Conservation (phyloP, 1,139 yeast genomes). For the Kurtzmaniella quercitrusa region DNA sequence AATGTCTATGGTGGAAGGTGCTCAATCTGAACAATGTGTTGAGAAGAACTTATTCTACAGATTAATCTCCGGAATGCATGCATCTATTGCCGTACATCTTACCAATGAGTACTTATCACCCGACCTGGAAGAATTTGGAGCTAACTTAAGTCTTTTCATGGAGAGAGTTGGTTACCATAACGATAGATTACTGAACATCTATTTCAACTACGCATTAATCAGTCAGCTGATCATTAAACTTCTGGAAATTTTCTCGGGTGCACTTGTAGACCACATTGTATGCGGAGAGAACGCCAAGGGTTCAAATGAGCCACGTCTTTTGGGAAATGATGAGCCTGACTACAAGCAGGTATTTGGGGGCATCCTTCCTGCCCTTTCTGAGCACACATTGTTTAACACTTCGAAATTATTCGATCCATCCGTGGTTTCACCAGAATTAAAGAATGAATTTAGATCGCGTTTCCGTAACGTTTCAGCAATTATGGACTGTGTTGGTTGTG, state of each 20-base stretch:
- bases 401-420: conserved; percentile 54
- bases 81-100: conserved; percentile 90
- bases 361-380: conserved; percentile 24
- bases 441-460: conserved; percentile 79
- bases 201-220: conserved; percentile 88
- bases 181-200: conserved; percentile 84
- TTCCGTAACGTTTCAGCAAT: conserved; percentile 87
- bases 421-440: conserved; percentile 55
- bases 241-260: conserved; percentile 23
- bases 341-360: conserved; percentile 31
- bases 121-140: conserved; percentile 75
- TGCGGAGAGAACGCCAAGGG: conserved; percentile 12
- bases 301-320: conserved; percentile 38
- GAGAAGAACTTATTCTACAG: conserved; percentile 89
- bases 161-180: conserved; percentile 85
- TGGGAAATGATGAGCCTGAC: conserved; percentile 47
- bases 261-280: conserved; percentile 23
- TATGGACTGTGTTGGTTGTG: conserved; percentile 99
- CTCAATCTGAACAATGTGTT: conserved; percentile 46
- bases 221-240: conserved; percentile 75
- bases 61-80: conserved; percentile 89
- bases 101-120: conserved; percentile 80
- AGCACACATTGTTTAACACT: conserved; percentile 42
- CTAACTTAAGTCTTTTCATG: conserved; percentile 79
- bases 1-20: conserved; percentile 25